Evolutionary conservation across 768 basidiomycete species (phyloP).

Genomic region (Suillus weaverae): DNA sequence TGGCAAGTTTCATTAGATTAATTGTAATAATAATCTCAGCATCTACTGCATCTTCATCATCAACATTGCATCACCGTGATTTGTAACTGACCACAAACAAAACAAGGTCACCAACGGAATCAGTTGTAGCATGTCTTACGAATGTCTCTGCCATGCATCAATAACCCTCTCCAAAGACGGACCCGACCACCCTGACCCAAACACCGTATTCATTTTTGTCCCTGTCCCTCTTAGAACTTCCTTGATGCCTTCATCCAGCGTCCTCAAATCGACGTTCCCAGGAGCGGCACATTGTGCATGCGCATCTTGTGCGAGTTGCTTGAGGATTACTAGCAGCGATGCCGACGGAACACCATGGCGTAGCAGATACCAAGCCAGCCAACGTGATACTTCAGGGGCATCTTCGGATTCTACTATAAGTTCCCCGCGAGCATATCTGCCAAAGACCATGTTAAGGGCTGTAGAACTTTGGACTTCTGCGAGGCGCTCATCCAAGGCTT

Average conservation of each 20-base stretch:
- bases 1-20: not conserved
- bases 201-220: constrained; percentile 68
- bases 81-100: not conserved
- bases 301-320: constrained; percentile 61
- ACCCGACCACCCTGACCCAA: constrained; percentile 75
- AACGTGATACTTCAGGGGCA: constrained; percentile 28
- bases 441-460: constrained; percentile 35
- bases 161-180: constrained; percentile 68
- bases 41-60: not conserved
- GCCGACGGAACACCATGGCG: constrained; percentile 71
- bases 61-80: not conserved
- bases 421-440: constrained; percentile 59
- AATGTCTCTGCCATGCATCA: constrained; percentile 47
- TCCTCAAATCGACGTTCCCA: constrained; percentile 41
- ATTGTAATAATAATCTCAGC: not conserved
- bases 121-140: not conserved
- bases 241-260: constrained; percentile 63
- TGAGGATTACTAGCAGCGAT: constrained; percentile 61
- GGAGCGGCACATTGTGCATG: constrained; percentile 59
- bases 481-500: constrained; percentile 60
- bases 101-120: not conserved
- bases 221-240: constrained; percentile 88
- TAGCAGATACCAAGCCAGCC: constrained; percentile 70
- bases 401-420: constrained; percentile 28
- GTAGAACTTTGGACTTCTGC: constrained; percentile 37